Percentiles rank a stretch among this genome's conserved stretches.
Evolutionary conservation across 129 eudicot species (phyloP).

Genomic region (Helichrysum umbraculigerum): DNA sequence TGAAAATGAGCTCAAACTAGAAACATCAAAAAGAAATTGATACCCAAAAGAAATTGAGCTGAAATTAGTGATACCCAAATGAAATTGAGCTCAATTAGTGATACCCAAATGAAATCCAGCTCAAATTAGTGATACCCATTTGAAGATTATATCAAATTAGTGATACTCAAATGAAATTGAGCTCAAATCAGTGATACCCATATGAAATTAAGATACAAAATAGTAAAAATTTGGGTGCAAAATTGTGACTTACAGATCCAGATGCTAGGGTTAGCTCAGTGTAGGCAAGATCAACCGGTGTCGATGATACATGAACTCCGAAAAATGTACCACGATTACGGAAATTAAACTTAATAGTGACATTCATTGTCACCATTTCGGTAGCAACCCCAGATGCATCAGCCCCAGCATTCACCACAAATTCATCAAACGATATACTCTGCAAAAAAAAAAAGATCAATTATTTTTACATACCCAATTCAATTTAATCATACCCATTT

Average conservation of each 20-base stretch:
- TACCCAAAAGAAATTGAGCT: background rate
- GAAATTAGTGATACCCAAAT: background rate
- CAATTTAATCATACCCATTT: conserved; percentile 13
- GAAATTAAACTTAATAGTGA: conserved; percentile 61
- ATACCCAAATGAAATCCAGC: background rate
- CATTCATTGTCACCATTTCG: conserved; percentile 74
- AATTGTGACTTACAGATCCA: conserved; percentile 63
- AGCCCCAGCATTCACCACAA: conserved; percentile 70
- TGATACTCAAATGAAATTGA: background rate
- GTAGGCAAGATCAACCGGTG: conserved; percentile 72
- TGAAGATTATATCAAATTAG: background rate
- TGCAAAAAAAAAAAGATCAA: conserved; percentile 29
- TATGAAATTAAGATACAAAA: conserved; percentile 2
- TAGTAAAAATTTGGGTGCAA: background rate
- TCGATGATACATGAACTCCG: conserved; percentile 83
- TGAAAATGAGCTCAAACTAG: background rate
- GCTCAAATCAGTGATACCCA: background rate
- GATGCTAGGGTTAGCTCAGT: conserved; percentile 61
- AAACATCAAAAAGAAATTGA: background rate
- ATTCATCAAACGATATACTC: conserved; percentile 75
- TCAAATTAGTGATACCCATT: background rate
- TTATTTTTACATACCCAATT: conserved; percentile 12
- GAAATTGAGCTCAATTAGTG: background rate
- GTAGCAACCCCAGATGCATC: conserved; percentile 87
- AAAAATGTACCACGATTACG: conserved; percentile 83